phyloP scores from a whole-genome alignment of 2,329 filamentous ascomycete species.

The Pseudogymnoascus sp. region DNA sequence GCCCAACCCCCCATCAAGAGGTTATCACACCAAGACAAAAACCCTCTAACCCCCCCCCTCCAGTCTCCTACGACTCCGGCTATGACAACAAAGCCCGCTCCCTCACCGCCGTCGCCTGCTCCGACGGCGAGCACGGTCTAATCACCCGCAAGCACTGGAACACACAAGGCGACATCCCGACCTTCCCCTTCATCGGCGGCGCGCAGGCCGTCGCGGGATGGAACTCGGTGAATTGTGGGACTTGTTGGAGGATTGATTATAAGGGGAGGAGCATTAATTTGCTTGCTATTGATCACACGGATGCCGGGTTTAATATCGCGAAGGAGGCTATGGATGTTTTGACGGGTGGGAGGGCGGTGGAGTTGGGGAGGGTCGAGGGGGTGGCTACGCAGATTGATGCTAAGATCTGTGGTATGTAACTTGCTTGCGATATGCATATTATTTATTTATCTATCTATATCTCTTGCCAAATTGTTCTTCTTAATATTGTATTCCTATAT shows the following conservation, averaged over 20 bases:
- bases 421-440: no score
- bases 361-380: conserved; percentile 45
- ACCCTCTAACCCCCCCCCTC: not conserved
- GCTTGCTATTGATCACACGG: conserved; percentile 46
- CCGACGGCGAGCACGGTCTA: conserved; percentile 58
- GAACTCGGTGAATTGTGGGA: conserved; percentile 47
- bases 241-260: conserved; percentile 49
- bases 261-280: conserved; percentile 43
- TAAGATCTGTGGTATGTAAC: conserved; percentile 33
- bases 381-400: conserved; percentile 35
- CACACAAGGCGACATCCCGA: conserved; percentile 41
- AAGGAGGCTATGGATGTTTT: conserved; percentile 46
- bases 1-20: not conserved
- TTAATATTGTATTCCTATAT: no score
- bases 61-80: conserved; percentile 61
- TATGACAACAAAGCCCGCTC: conserved; percentile 55
- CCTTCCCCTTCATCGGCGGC: conserved; percentile 49
- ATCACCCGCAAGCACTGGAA: conserved; percentile 50
- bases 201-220: conserved; percentile 42
- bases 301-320: conserved; percentile 47
- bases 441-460: no score
- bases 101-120: conserved; percentile 53
- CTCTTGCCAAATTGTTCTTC: no score
- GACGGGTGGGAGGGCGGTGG: conserved; percentile 41
- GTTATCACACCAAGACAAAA: not conserved